Evolutionary conservation across 805 yeast genomes (phyloP).

Genomic region (Saturnispora saitoi): DNA sequence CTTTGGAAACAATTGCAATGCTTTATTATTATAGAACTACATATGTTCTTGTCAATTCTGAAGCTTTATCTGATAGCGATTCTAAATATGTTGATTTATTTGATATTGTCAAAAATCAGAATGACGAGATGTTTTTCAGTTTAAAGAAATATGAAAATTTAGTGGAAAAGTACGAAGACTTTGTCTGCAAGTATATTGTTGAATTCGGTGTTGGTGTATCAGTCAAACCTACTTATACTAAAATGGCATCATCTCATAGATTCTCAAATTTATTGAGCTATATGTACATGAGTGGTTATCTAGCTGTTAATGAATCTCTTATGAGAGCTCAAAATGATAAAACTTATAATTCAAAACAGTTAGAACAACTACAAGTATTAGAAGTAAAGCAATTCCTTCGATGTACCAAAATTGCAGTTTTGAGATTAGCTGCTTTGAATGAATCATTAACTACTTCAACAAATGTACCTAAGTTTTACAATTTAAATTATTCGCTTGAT

Average conservation of each 20-base stretch:
- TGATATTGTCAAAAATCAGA: not conserved
- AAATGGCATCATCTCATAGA: not conserved
- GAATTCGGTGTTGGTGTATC: constrained; percentile 8
- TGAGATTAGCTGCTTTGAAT: constrained; percentile 17
- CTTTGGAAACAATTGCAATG: constrained; percentile 3
- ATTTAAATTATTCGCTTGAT: constrained; percentile 11
- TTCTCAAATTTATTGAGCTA: constrained; percentile 17
- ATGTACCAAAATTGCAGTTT: constrained; percentile 13
- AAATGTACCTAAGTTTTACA: not conserved
- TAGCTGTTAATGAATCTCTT: constrained; percentile 4
- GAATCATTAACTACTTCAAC: constrained; percentile 7
- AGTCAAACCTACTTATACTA: not conserved
- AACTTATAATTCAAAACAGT: constrained; percentile 1
- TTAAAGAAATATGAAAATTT: constrained; percentile 17
- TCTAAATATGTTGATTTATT: not conserved
- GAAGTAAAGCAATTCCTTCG: constrained; percentile 16
- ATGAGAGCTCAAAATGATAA: not conserved
- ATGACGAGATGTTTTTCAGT: not conserved
- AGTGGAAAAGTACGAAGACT: constrained; percentile 15
- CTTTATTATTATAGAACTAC: constrained; percentile 12
- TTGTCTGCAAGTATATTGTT: constrained; percentile 9
- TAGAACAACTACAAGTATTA: constrained; percentile 12
- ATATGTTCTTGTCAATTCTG: constrained; percentile 8
- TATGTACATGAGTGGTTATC: constrained; percentile 16
- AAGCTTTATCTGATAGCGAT: not conserved